Base-by-base conservation (phyloP, 2,329 filamentous ascomycete species). In the Hypoxylon sp. region DNA sequence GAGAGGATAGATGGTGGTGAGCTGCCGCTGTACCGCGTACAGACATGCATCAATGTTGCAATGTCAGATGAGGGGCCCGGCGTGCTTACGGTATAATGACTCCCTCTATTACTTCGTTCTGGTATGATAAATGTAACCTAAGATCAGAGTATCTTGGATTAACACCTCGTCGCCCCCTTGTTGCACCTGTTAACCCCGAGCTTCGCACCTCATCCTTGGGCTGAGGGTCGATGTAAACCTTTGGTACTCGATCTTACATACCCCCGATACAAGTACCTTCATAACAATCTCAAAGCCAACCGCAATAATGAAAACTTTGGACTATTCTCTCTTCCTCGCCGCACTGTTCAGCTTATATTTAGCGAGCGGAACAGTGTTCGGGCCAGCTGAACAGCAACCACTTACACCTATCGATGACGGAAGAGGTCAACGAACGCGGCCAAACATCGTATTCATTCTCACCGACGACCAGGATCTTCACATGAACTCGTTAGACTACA, bases 391-490 rank as follows among this genome's bases (percentile, higher is more conserved):
- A 49, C 71, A 74, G 52, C 54, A 68, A 26, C 69, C 64, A 1
- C 8, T 72, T 4, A 30, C 28, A 11, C 43, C 32, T 22, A 28
- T 41, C 15, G 46, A 39, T 11, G 59, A 62, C 15, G 24, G 20
- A 8, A 49, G 5, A 8, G 30, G 47, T 17, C 53, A 56, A 39
- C 54, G 30, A 32, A 46, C 58, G 13, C 2, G 71, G 17, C 81
- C 84, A 0, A 91, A 91, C 65, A 85, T 91, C 47, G 78, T 91
- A 19, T 88, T 91, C 70, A 86, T 91, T 59, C 79, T 91, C 39
- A 89, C 87, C 0, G 89, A 91, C 63, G 89, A 91, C 64, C 89
- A 91, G 70, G 89, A 91, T 70, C 74, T 86, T 1, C 82, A 85
- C 41, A 78, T 91, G 68, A 78, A 86, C 48, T 90, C 88, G 0